Base-by-base conservation (phyloP, 345 rosid genomes). In the Erodium maritimum region DNA sequence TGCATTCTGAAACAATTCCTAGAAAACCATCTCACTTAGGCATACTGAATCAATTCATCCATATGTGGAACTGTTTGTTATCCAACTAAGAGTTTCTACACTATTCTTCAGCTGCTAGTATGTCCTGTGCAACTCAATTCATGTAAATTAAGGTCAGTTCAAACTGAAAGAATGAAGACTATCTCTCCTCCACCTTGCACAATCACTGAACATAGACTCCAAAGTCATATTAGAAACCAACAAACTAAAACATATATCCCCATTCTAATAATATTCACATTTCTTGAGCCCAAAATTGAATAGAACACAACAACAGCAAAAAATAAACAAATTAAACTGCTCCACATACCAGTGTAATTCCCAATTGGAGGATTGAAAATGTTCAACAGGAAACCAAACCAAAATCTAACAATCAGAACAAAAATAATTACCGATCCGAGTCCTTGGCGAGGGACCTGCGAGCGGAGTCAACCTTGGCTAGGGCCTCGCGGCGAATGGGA, bases 401-500 rank as follows among this genome's bases (percentile, higher is more conserved):
- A 53, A 21, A 37, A 42, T 50, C 52, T 21, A 65, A 51, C 50
- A 21, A 21, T n/a, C 21, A 6, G 29, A 1, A 13, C 24, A 11
- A 9, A 6, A 19, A 8, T n/a, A 50, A 12, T 18, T 74, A 88
- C 96, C 93, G 89, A 59, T 91, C 93, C 22, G 96, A 88, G 33
- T 82, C 90, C 22, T 79, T 69, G 62, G 65, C 67, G 58, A 91
- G 87, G 58, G 80, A 77, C 34, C 73, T 82, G 54, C 82, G 73
- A 64, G 90, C 88, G 7, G 69, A 51, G 62, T 79, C 80, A 50
- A 91, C 80, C 69, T 79, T 91, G 60, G 84, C 70, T 21, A 76
- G 61, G 33, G 80, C 96, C 19, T 84, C 82, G 9, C 76, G 71
- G 60, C 91, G 88, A 51, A 88, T 86, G 3, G 95, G 93, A 50